Conservation (phyloP, 306 rosid genomes). For the Citrullus colocynthis region DNA sequence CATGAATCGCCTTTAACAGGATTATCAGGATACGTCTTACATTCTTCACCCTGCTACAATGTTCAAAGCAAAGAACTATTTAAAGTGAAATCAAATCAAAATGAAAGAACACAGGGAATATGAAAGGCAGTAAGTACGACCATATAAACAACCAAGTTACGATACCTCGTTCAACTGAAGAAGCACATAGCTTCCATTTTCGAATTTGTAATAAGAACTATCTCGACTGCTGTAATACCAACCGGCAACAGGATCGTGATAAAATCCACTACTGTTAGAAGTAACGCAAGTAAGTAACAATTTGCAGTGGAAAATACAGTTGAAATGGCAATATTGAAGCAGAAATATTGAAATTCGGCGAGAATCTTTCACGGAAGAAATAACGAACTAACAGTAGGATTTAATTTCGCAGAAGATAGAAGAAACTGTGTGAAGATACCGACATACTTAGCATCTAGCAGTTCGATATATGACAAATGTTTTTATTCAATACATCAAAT, state of each 20-base stretch:
- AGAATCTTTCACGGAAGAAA: neutral
- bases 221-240: conserved; percentile 77
- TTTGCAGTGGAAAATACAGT: neutral
- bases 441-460: neutral
- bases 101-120: neutral
- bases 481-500: neutral
- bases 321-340: neutral
- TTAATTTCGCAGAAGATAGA: neutral
- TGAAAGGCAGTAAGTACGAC: neutral
- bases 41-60: conserved; percentile 23
- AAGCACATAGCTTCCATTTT: conserved; percentile 75
- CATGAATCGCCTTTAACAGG: conserved; percentile 13
- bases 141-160: neutral
- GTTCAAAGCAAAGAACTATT: neutral
- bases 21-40: conserved; percentile 17
- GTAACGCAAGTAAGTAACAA: neutral
- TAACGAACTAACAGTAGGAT: neutral
- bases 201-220: conserved; percentile 60
- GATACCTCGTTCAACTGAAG: conserved; percentile 32
- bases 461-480: neutral
- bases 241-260: conserved; percentile 76
- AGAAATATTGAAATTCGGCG: neutral
- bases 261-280: conserved; percentile 67
- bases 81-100: neutral
- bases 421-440: neutral